Evolutionary conservation across 129 eudicot species (phyloP).

Genomic region (Arctium lappa): DNA sequence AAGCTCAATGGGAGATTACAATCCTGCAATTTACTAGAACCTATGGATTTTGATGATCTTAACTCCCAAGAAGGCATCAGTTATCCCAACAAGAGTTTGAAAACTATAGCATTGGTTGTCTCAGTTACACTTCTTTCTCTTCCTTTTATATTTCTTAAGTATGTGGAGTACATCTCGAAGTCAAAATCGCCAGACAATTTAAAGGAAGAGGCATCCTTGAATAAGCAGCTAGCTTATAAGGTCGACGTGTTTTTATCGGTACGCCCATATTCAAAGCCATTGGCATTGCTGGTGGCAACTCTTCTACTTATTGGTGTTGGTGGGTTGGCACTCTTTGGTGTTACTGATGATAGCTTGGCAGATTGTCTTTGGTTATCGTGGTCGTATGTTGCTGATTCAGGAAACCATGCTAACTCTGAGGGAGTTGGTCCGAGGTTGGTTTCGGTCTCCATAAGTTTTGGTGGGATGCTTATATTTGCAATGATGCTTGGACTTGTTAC

Average conservation of each 20-base stretch:
- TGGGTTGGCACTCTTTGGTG: slow-evolving; percentile 83
- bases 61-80: slow-evolving; percentile 20
- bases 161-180: slow-evolving; percentile 60
- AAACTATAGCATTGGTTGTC: slow-evolving; percentile 48
- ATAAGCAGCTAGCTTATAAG: slow-evolving; percentile 71
- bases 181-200: slow-evolving; percentile 44
- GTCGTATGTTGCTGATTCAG: slow-evolving; percentile 77
- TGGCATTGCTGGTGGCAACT: slow-evolving; percentile 77
- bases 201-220: slow-evolving; percentile 66
- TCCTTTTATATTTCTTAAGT: slow-evolving; percentile 68
- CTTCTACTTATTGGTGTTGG: slow-evolving; percentile 70
- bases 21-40: slow-evolving; percentile 44
- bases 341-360: slow-evolving; percentile 70
- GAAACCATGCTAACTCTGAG: slow-evolving; percentile 77
- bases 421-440: slow-evolving; percentile 78
- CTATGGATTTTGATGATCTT: slow-evolving; percentile 25
- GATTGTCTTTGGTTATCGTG: slow-evolving; percentile 89
- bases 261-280: slow-evolving; percentile 76
- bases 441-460: slow-evolving; percentile 72
- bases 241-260: slow-evolving; percentile 75
- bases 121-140: slow-evolving; percentile 57
- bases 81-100: slow-evolving; percentile 46
- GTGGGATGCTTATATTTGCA: slow-evolving; percentile 97
- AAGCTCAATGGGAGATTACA: slow-evolving; percentile 51
- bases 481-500: slow-evolving; percentile 98